Evolutionary conservation across 140 eudicot genomes (phyloP), one percentile per base, ranked within the genome.

Genomic region (Anethum foeniculum): DNA sequence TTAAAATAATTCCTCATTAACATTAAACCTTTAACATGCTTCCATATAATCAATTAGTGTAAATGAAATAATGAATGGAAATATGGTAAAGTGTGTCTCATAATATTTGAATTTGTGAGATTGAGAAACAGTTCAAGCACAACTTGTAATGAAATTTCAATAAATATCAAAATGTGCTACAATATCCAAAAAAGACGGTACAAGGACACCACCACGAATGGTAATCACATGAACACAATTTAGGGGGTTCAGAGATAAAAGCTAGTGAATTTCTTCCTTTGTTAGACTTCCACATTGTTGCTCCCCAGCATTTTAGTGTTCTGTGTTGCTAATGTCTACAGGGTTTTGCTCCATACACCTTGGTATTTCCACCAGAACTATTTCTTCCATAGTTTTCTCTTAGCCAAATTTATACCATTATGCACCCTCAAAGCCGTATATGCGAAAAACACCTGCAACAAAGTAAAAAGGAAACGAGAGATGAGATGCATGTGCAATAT

Each of bases 371-470:
- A 10, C 18, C 6, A 62, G 27, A 62, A 25, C 18, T 11, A 62
- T 62, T 62, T 28, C 38, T 75, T 47, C 16, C 79, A 43, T n/a
- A 14, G 23, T 25, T 15, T 13, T 6, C 62, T 27, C 62, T 46
- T 6, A 15, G 25, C 15, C 7, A 28, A n/a, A 13, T 1, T 12
- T n/a, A 46, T 16, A n/a, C 15, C 18, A 6, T 9, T 84, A 93
- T 9, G 89, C 90, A 69, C 91, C 91, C 62, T 93, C 98, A 65
- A 91, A 93, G 80, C 98, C 98, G 83, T 86, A 93, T 81, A 93
- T 91, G 43, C 98, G 86, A 77, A 93, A 93, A 52, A 93, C 95
- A 76, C 98, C 98, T 93, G 92, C 88, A 78, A 38, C 71, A 52
- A 16, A 81, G 81, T 51, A 48, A 6, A 38, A 19, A 25, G 9